phyloP scores from a whole-genome alignment of 2,329 filamentous ascomycete genomes.

The Magnaporthiopsis poae region DNA sequence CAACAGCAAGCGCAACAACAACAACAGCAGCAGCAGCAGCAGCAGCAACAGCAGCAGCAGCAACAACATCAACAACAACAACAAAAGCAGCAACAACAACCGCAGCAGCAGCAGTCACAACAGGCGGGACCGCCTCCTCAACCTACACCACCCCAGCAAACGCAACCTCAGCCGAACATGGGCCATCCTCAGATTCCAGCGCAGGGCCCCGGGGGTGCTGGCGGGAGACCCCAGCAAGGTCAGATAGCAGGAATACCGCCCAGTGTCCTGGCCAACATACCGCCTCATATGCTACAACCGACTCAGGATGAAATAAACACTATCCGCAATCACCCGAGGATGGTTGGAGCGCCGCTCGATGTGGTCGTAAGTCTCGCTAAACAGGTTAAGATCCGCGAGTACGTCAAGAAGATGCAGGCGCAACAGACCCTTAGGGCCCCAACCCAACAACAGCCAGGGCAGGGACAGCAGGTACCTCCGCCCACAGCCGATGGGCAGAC shows the following conservation, averaged over 20 bases:
- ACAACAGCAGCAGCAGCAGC: slow-evolving; percentile 17
- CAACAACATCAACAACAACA: slow-evolving; percentile 15
- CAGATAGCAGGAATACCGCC: not conserved
- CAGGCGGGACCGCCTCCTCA: slow-evolving; percentile 10
- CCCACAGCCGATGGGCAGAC: slow-evolving; percentile 1
- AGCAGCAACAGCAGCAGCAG: slow-evolving; percentile 9
- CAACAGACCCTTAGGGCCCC: not conserved
- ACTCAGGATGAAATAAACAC: not conserved
- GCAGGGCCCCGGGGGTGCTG: not conserved
- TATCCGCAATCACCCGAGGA: not conserved
- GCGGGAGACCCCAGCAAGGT: not conserved
- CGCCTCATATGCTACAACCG: not conserved
- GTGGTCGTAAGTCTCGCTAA: not conserved
- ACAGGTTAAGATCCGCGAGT: not conserved
- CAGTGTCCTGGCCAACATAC: not conserved
- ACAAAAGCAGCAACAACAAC: slow-evolving; percentile 4
- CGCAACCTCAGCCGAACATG: not conserved
- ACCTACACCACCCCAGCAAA: slow-evolving; percentile 12
- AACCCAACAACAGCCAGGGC: slow-evolving; percentile 5
- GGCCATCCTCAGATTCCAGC: not conserved
- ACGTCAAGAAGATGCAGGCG: slow-evolving; percentile 2
- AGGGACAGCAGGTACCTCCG: slow-evolving; percentile 3
- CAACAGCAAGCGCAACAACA: slow-evolving; percentile 16
- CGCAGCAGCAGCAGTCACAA: slow-evolving; percentile 7
- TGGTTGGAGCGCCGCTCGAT: not conserved